Base-by-base conservation (phyloP, 352 stramenopile species). In the Hyaloperonospora brassicae region DNA sequence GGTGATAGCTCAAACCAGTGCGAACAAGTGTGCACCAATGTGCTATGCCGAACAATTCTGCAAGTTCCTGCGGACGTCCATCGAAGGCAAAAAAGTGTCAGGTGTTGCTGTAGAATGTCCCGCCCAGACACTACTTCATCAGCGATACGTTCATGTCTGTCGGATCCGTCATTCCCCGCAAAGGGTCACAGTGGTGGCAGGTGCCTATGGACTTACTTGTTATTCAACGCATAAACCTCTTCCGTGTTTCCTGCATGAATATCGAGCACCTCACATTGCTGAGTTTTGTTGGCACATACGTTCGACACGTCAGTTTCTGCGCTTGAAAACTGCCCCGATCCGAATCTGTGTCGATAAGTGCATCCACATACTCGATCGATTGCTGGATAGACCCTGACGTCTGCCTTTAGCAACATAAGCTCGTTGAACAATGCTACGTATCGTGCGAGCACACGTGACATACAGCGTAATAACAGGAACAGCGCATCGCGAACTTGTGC, bases 61-160 rank as follows among this genome's bases (percentile, higher is more conserved):
- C n/a, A 63, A 75, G 9, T 95, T 95, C 49, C 57, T 96, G 34
- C 86, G 93, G 39, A 53, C 68, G 24, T 96, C 95, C 49, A 64
- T 95, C 31, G 76, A 93, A 51, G 91, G 93, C 56, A 67, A 88
- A 67, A 88, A 43, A 75, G 86, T 40, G 79, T 90, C 12, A 66
- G 85, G 17, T 87, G 81, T 55, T 67, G 76, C 3, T 92, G 82
- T 76, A 67, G 82, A 31, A 75, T 92, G 36, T 88, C 89, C 54
- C 73, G 77, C n/a, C 82, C 77, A n/a, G 75, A 89, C 52, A 89
- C 81, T 24, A 80, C 83, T 34, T 77, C 80, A 50, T 80, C 82
- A 0, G 79, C 91, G 14, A 83, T 93, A 73, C 76, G 73, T 11
- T 65, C 62, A 17, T 83, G 65, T 42, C 82, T 79, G 43, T 68